Base-by-base conservation (phyloP, 2,329 filamentous ascomycete species). In the Exophiala calicioides region DNA sequence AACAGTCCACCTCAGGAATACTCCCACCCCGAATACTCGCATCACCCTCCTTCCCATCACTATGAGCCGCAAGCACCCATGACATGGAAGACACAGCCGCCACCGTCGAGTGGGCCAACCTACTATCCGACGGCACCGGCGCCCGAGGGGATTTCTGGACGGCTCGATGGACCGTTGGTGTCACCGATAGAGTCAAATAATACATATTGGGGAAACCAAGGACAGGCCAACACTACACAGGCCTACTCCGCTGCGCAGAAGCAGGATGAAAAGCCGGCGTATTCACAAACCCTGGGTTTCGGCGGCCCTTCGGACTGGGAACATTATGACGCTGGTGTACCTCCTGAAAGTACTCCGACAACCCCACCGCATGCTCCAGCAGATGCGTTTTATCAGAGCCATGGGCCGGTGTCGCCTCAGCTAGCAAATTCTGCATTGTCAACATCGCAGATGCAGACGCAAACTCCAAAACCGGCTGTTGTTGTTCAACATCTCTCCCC, bases 251-350 rank as follows among this genome's bases (percentile, higher is more conserved):
- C 52, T 51, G 33, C 48, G 19, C 55, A 58, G 12, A 56, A 60
- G 15, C 60, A 58, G 32, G 40, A 61, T 21, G 31, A 40, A 18
- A 27, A 36, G 21, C 42, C 46, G 26, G 41, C 23, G 18, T 20
- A 31, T 23, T 37, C 54, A 32, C 37, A 70, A 31, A 68, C 66
- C 9, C 53, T 74, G 24, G 70, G 70, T 1, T 56, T 57, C 32
- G 69, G 70, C 3, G 64, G 65, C 1, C 72, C 71, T 3, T 75
- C 72, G 3, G 72, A 74, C 48, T 75, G 72, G 72, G 71, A 75
- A 50, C 67, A 73, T 55, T 64, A 52, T 23, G 46, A 49, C 16
- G 40, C 50, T 15, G 38, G 37, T 35, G 43, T 31, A n/a, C 44
- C 45, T 27, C 41, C 49, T n/a, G 48, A 46, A 12, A 24, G 48